Evolutionary conservation across 2,329 filamentous ascomycete genomes (phyloP).

Genomic region (Colletotrichum theobromicola): DNA sequence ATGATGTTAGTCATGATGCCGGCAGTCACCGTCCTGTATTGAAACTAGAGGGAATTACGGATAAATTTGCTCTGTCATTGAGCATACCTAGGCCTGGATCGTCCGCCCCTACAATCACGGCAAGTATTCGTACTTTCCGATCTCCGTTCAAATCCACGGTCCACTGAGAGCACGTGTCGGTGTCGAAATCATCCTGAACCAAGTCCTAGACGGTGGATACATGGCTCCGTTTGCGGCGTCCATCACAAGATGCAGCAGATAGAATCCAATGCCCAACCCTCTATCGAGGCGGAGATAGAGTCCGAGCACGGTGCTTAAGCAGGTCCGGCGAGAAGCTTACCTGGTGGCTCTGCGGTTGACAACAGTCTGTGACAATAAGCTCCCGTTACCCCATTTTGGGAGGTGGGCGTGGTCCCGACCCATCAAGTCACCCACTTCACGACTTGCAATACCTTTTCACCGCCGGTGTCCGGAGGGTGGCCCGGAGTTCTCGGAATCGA

Average conservation of each 20-base stretch:
- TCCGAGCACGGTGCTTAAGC: not conserved
- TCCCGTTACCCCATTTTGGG: not conserved
- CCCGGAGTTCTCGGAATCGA: not conserved
- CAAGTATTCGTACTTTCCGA: not conserved
- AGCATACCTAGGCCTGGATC: not conserved
- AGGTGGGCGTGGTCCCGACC: not conserved
- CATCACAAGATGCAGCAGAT: not conserved
- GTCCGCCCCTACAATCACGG: not conserved
- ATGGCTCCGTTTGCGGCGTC: not conserved
- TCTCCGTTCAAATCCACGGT: not conserved
- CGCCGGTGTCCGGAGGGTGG: not conserved
- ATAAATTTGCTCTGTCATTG: not conserved
- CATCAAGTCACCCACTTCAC: not conserved
- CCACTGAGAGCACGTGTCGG: not conserved
- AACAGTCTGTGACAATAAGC: not conserved
- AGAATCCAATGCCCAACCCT: not conserved
- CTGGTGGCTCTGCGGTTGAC: not conserved
- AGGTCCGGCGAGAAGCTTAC: not conserved
- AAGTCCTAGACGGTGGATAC: not conserved
- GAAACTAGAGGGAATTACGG: not conserved
- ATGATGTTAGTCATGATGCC: not conserved
- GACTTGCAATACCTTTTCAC: not conserved
- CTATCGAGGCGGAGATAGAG: not conserved
- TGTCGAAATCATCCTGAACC: not conserved
- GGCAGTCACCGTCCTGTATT: not conserved